Conservation (phyloP, 495 filamentous ascomycete genomes). For the Penicillium alfredii region DNA sequence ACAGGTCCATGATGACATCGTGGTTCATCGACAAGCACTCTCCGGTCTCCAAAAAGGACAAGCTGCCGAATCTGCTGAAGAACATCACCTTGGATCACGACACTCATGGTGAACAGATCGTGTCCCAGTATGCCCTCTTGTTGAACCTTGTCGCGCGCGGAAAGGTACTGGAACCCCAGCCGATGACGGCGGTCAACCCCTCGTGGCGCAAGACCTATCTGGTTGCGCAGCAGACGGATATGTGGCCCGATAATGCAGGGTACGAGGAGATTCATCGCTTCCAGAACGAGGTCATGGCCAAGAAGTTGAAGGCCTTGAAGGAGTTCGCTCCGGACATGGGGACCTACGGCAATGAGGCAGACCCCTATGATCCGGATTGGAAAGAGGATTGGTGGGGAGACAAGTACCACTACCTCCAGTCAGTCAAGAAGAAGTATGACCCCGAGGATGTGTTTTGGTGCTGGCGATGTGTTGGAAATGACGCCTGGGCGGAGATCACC, state of each 20-base stretch:
- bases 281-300: constrained; percentile 39
- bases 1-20: constrained; percentile 22
- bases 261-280: constrained; percentile 31
- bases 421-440: constrained; percentile 46
- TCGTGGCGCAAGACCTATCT: constrained; percentile 35
- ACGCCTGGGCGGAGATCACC: constrained; percentile 31
- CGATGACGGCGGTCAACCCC: constrained; percentile 24
- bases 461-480: constrained; percentile 41
- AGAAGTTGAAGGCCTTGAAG: constrained; percentile 39
- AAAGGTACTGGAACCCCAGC: constrained; percentile 19
- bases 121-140: constrained; percentile 14
- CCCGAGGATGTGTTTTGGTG: constrained; percentile 46
- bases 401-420: constrained; percentile 29
- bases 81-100: no score
- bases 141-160: constrained; percentile 34
- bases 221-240: constrained; percentile 24
- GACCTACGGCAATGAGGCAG: constrained; percentile 35
- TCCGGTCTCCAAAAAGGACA: constrained; percentile 10
- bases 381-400: constrained; percentile 7
- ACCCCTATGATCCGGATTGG: constrained; percentile 27
- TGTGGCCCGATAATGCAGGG: constrained; percentile 25
- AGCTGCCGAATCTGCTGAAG: constrained; percentile 20
- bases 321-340: constrained; percentile 24
- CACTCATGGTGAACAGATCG: constrained; percentile 13
- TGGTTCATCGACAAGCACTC: constrained; percentile 26